Conservation (phyloP, 2,329 filamentous ascomycete genomes). For the Penicillium sp. region DNA sequence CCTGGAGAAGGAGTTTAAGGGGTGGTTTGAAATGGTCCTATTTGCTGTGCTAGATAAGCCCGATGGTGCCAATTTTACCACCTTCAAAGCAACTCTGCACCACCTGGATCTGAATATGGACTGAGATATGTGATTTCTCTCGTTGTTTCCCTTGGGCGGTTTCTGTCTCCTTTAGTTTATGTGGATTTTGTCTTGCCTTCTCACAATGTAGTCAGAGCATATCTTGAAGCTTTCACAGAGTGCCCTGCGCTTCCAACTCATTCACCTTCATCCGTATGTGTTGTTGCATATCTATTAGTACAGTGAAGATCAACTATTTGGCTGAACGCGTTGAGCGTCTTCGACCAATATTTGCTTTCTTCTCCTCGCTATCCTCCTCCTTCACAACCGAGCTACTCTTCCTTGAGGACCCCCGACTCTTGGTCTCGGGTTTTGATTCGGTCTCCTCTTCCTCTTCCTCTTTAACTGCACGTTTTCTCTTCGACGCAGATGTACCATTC, state of each 20-base stretch:
- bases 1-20: slow-evolving; percentile 58
- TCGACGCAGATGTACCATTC: slow-evolving; percentile 23
- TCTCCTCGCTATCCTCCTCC: slow-evolving; percentile 22
- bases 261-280: too few relatives aligned
- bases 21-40: slow-evolving; percentile 63
- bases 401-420: slow-evolving; percentile 26
- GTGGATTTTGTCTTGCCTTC: too few relatives aligned
- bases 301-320: slow-evolving; percentile 21
- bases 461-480: slow-evolving; percentile 35
- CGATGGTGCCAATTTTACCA: background rate
- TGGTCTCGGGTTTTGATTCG: slow-evolving; percentile 24
- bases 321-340: slow-evolving; percentile 32
- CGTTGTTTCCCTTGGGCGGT: too few relatives aligned
- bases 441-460: slow-evolving; percentile 29
- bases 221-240: too few relatives aligned
- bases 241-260: too few relatives aligned
- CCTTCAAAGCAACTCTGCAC: background rate
- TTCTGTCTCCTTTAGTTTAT: too few relatives aligned
- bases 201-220: too few relatives aligned
- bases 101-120: background rate
- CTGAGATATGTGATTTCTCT: too few relatives aligned
- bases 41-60: slow-evolving; percentile 53
- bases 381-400: slow-evolving; percentile 25
- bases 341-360: slow-evolving; percentile 18
- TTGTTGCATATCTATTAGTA: too few relatives aligned